phyloP scores from a whole-genome alignment of 805 yeast species.

The Candida vartiovaarae region DNA sequence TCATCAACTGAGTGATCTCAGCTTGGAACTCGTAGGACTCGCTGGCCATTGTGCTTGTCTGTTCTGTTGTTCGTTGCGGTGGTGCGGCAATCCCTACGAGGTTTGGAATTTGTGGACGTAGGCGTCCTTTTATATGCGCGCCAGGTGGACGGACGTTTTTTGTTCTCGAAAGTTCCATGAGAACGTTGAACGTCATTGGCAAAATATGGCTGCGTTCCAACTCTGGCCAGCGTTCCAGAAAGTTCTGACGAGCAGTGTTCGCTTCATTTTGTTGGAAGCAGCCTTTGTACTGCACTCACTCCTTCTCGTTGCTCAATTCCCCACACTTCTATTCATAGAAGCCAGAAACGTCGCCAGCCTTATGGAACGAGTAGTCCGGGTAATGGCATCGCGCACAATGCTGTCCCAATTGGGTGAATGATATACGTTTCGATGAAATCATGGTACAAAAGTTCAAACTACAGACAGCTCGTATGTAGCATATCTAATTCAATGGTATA shows the following conservation, averaged over 20 bases:
- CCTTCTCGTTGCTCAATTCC: too few species aligned
- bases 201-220: too few species aligned
- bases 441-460: background rate
- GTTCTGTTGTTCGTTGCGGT: background rate
- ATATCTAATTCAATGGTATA: background rate
- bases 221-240: too few species aligned
- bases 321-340: too few species aligned
- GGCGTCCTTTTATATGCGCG: background rate
- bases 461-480: background rate
- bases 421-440: too few species aligned
- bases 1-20: constrained; percentile 99
- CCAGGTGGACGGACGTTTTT: background rate
- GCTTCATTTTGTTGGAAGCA: too few species aligned
- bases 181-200: too few species aligned
- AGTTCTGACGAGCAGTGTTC: too few species aligned
- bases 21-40: constrained; percentile 98
- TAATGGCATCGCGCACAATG: background rate
- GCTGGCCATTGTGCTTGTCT: constrained; percentile 23
- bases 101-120: background rate
- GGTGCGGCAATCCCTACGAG: background rate
- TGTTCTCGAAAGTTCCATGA: constrained; percentile 2
- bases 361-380: background rate
- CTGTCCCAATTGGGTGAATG: background rate
- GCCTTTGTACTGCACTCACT: too few species aligned
- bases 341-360: background rate